phyloP scores from a whole-genome alignment of 2,329 filamentous ascomycete species.

The Pleomassaria siparia region DNA sequence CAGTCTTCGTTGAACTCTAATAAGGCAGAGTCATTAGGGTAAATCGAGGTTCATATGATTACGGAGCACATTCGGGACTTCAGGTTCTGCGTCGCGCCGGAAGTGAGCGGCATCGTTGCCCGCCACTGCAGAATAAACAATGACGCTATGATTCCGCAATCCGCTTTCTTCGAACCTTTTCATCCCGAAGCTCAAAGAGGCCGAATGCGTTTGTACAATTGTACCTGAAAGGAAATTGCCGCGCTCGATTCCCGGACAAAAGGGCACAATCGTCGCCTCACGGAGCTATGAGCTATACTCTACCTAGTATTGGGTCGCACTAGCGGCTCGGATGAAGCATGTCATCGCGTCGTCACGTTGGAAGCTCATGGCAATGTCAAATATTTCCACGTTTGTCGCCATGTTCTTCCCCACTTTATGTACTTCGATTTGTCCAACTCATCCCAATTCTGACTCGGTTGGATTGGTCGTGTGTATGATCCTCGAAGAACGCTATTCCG shows the following conservation, averaged over 20 bases:
- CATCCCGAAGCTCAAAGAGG: no score
- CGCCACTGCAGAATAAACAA: background rate
- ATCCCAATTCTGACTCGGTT: background rate
- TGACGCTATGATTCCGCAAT: background rate
- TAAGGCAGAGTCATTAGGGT: no score
- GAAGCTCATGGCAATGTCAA: background rate
- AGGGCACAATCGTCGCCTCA: background rate
- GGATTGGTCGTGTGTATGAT: background rate
- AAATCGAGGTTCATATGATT: no score
- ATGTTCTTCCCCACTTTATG: slow-evolving; percentile 21
- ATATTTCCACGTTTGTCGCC: background rate
- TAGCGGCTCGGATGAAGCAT: slow-evolving; percentile 30
- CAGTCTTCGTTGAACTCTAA: no score
- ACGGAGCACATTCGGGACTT: no score
- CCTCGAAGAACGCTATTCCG: slow-evolving; percentile 13
- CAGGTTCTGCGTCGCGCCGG: no score
- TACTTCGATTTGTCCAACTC: background rate
- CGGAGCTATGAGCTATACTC: background rate
- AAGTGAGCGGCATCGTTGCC: no score
- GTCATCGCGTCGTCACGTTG: slow-evolving; percentile 39
- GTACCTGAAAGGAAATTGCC: background rate
- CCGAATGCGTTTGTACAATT: no score
- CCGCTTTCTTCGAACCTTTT: no score
- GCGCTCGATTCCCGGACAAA: background rate
- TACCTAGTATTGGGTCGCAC: background rate